A percentile compares a stretch with the other conserved stretches of the same genome.
Conservation (phyloP, 2,329 filamentous ascomycete genomes). For the Penicillium sp. region DNA sequence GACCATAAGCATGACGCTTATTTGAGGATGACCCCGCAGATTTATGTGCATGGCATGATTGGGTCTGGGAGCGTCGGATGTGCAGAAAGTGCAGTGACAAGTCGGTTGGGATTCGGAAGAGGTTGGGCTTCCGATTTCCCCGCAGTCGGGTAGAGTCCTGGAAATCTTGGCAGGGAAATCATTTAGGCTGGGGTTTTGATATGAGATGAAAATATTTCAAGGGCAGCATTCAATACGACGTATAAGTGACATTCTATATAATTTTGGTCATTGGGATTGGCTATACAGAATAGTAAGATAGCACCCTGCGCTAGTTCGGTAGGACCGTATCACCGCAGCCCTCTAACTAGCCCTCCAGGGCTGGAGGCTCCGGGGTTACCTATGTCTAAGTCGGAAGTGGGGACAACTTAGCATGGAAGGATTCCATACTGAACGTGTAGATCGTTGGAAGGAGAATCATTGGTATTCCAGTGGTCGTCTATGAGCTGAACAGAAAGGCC, state of each 20-base stretch:
- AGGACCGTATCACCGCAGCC: neutral
- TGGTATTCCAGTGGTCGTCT: neutral
- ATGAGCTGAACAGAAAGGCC: neutral
- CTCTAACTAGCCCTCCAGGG: neutral
- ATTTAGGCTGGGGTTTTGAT: neutral
- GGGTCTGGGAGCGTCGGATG: constrained; percentile 4
- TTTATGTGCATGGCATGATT: constrained; percentile 9
- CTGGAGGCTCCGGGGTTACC: neutral
- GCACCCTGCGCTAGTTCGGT: no score
- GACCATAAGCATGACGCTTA: constrained; percentile 17
- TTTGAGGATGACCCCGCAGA: constrained; percentile 19
- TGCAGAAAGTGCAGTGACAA: neutral
- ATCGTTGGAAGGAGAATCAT: neutral
- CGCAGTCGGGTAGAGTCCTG: neutral
- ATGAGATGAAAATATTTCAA: neutral
- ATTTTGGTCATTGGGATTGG: no score
- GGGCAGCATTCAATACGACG: neutral
- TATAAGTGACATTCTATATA: neutral
- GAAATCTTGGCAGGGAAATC: neutral
- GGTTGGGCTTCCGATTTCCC: constrained; percentile 19
- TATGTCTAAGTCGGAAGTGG: neutral
- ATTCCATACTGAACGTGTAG: neutral
- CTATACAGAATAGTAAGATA: neutral
- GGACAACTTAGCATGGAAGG: neutral
- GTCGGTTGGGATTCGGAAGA: constrained; percentile 14